Evolutionary conservation across 2,329 filamentous ascomycete species (phyloP).

Genomic region (Byssothecium circinans): DNA sequence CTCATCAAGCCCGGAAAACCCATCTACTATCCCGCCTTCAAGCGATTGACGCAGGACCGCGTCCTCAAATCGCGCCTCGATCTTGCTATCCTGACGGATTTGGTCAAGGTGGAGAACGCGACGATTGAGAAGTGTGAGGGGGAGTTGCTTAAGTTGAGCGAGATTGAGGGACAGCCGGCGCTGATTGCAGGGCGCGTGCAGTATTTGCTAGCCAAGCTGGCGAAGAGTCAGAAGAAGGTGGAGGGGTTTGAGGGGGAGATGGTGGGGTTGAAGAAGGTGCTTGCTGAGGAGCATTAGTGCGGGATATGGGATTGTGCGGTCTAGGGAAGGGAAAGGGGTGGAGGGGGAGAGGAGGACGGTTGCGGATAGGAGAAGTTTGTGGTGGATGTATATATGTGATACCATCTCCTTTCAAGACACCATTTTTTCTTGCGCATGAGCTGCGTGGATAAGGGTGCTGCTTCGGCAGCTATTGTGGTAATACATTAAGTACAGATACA

Average conservation of each 20-base stretch:
- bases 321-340: not conserved
- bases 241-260: constrained; percentile 73
- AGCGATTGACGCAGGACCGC: constrained; percentile 67
- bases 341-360: not conserved
- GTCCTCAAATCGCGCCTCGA: constrained; percentile 72
- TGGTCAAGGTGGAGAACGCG: constrained; percentile 71
- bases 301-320: not conserved
- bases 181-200: constrained; percentile 67
- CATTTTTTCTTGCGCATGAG: too few species aligned
- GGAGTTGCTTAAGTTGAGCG: constrained; percentile 72
- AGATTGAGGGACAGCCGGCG: constrained; percentile 68
- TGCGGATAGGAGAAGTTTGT: not conserved
- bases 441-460: not conserved
- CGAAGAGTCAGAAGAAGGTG: constrained; percentile 73
- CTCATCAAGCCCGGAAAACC: constrained; percentile 80
- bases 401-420: constrained; percentile 11
- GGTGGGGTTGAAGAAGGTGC: constrained; percentile 68
- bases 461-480: too few species aligned
- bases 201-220: constrained; percentile 75
- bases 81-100: constrained; percentile 67
- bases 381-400: constrained; percentile 5
- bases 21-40: constrained; percentile 83
- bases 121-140: constrained; percentile 77
- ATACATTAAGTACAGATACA: too few species aligned
- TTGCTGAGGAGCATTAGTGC: constrained; percentile 54